Evolutionary conservation across 257 asterid genomes (phyloP).

Genomic region (Nicotiana otophora): DNA sequence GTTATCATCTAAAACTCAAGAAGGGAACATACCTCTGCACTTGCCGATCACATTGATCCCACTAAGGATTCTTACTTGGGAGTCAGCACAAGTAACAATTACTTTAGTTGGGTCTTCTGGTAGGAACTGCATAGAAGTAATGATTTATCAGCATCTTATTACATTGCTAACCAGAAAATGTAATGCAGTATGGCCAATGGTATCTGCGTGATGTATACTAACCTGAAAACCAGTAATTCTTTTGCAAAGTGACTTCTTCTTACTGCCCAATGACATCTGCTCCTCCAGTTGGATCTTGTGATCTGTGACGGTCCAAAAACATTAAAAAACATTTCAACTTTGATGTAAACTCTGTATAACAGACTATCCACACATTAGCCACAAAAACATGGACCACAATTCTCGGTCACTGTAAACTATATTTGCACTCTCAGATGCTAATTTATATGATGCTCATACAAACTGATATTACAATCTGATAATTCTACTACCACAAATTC

Average conservation of each 20-base stretch:
- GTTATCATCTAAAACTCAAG: neutral
- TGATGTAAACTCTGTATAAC: neutral
- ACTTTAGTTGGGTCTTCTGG: constrained; percentile 68
- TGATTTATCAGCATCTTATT: constrained; percentile 2
- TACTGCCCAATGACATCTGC: constrained; percentile 50
- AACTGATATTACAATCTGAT: neutral
- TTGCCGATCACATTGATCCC: constrained; percentile 56
- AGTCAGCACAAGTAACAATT: constrained; percentile 78
- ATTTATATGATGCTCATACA: neutral
- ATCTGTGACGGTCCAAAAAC: constrained; percentile 3
- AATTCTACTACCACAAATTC: neutral
- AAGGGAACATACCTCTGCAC: constrained; percentile 50
- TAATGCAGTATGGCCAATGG: neutral
- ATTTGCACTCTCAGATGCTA: neutral
- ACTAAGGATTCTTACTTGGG: constrained; percentile 59
- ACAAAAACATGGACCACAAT: neutral
- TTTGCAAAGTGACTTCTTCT: constrained; percentile 74
- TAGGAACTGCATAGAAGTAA: constrained; percentile 51
- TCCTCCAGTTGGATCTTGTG: constrained; percentile 51
- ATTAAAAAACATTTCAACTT: neutral
- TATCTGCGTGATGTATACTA: constrained; percentile 6
- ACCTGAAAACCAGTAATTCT: constrained; percentile 93
- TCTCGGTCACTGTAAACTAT: neutral
- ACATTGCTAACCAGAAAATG: neutral
- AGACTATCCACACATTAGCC: neutral